These are phyloP conservation scores for Emmonsiellopsis sp. DNA, from an alignment of 2,329 filamentous ascomycete genomes.

Conservation along the genomic window DNA sequence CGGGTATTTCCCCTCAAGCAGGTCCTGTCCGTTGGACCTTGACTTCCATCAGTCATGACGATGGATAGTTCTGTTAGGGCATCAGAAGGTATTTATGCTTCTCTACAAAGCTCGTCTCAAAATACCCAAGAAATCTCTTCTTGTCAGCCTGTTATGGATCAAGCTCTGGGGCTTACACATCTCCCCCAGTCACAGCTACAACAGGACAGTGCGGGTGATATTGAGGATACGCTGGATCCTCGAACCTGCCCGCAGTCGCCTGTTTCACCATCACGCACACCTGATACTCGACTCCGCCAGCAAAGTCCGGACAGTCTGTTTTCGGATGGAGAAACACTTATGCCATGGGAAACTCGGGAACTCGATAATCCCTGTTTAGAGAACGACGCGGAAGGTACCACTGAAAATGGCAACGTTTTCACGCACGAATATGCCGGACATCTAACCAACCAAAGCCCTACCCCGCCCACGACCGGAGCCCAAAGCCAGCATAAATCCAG, in stretches of 20 bases:
- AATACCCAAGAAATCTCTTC: constrained; percentile 8
- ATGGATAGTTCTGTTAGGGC: constrained; percentile 9
- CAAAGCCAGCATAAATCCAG: background rate
- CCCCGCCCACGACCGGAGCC: background rate
- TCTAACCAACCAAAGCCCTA: too few species aligned
- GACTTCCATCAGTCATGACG: constrained; percentile 12
- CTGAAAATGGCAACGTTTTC: too few species aligned
- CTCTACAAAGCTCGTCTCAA: constrained; percentile 12
- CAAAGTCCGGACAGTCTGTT: background rate
- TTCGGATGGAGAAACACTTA: background rate
- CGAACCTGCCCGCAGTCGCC: background rate
- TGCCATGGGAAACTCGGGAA: background rate
- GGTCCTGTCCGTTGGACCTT: constrained; percentile 1
- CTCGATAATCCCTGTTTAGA: background rate
- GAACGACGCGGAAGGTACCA: too few species aligned
- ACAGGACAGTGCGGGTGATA: constrained; percentile 2
- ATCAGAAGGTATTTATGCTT: constrained; percentile 33
- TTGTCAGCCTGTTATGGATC: constrained; percentile 18
- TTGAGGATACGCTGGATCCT: background rate
- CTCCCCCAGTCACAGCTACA: constrained; percentile 28
- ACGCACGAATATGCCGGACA: too few species aligned
- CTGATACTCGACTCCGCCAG: background rate
- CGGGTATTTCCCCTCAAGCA: constrained; percentile 7
- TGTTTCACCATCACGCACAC: background rate
- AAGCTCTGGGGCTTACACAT: constrained; percentile 37